Percentiles rank a stretch among this genome's conserved stretches.
phyloP scores from a whole-genome alignment of 352 stramenopile genomes.

The Globisporangium apiculatum region DNA sequence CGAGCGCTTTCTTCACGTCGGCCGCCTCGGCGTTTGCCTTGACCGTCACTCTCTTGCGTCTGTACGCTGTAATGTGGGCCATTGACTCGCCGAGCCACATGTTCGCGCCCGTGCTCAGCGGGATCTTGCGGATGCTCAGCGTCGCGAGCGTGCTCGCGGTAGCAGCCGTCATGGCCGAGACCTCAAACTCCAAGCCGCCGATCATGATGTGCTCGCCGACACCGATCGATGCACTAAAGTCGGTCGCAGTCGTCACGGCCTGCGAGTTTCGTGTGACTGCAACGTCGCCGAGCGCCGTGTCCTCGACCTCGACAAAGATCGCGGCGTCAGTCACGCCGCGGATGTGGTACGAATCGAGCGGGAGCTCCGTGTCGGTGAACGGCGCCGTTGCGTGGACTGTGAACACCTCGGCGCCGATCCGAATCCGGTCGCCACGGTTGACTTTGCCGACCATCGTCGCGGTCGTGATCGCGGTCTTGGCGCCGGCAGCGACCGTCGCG shows the following conservation, averaged over 20 bases:
- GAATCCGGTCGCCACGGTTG: conserved; percentile 56
- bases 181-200: conserved; percentile 33
- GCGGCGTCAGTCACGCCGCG: conserved; percentile 20
- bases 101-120: conserved; percentile 6
- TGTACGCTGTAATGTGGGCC: conserved; percentile 54
- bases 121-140: conserved; percentile 31
- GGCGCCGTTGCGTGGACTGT: conserved; percentile 50
- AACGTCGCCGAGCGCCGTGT: conserved; percentile 64
- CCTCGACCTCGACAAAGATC: conserved; percentile 41
- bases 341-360: conserved; percentile 64
- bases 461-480: conserved; percentile 32
- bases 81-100: conserved; percentile 31
- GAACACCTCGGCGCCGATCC: conserved; percentile 54
- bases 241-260: conserved; percentile 30
- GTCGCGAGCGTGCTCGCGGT: conserved; percentile 4
- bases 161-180: conserved; percentile 17
- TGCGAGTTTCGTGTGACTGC: conserved; percentile 27
- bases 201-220: conserved; percentile 55
- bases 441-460: conserved; percentile 52
- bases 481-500: conserved; percentile 39
- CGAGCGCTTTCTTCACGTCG: conserved; percentile 38
- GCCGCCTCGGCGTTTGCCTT: conserved; percentile 38
- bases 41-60: conserved; percentile 60
- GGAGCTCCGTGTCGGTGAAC: conserved; percentile 63
- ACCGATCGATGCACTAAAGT: conserved; percentile 30